These are phyloP conservation scores for Salisapilia sapeloensis DNA, from an alignment of 352 stramenopile species.

Conservation along the genomic window DNA sequence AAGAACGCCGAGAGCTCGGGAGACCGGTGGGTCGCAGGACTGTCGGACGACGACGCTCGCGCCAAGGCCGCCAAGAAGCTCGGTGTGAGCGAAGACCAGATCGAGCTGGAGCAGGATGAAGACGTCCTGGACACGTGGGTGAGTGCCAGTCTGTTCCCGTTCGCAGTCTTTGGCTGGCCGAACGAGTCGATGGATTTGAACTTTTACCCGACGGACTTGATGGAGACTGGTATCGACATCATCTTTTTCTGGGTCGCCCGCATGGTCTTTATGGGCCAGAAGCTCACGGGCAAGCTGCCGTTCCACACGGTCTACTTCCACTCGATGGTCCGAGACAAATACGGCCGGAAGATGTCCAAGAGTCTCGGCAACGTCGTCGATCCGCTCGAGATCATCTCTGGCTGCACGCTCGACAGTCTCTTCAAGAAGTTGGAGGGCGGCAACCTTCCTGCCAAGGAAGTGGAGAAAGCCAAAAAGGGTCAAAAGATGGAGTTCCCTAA, in stretches of 20 bases:
- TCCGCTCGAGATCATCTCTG: conserved; percentile 94
- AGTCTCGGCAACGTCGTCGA: conserved; percentile 98
- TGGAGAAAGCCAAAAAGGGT: conserved; percentile 96
- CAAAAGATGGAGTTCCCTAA: conserved; percentile 95
- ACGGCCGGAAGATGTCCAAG: conserved; percentile 99
- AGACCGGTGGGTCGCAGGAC: conserved; percentile 56
- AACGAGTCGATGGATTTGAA: conserved; percentile 51
- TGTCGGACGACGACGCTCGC: conserved; percentile 77
- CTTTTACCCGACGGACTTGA: conserved; percentile 92
- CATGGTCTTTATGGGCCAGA: conserved; percentile 93
- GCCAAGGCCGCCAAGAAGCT: conserved; percentile 71
- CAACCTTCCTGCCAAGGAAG: conserved; percentile 95
- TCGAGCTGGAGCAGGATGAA: conserved; percentile 93
- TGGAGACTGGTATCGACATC: conserved; percentile 99
- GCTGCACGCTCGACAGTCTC: conserved; percentile 89
- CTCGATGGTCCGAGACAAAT: conserved; percentile 95
- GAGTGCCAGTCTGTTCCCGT: conserved; percentile 93
- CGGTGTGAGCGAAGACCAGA: conserved; percentile 25
- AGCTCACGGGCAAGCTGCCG: conserved; percentile 92
- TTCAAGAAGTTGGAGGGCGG: conserved; percentile 91
- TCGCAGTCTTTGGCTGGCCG: conserved; percentile 74
- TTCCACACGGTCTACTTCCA: conserved; percentile 97
- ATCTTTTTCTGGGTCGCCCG: conserved; percentile 99
- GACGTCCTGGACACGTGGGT: conserved; percentile 99
- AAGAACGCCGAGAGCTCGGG: conserved; percentile 41